Evolutionary conservation across 768 basidiomycete genomes (phyloP), one percentile per base, ranked within the genome.

Genomic region (Nidularia sp.): DNA sequence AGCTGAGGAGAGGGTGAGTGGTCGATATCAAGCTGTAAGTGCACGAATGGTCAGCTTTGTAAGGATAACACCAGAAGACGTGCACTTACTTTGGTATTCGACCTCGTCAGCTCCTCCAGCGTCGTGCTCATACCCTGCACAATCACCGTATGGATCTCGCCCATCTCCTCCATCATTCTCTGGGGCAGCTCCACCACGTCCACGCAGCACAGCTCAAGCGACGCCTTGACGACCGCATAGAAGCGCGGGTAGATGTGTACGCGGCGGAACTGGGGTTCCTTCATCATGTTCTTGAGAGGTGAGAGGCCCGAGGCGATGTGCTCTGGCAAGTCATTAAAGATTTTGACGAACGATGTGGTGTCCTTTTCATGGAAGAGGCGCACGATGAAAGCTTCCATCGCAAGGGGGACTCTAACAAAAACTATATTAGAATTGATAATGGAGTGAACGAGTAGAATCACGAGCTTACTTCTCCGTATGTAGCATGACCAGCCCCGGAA

Each of bases 171-270:
- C 0, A 91, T 89, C 68, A 99, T 74, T 13, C 82, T 79, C 64
- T 96, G 94, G 46, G 90, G 86, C 13, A 99, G 71, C 65, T 99
- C 94, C 29, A 98, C 77, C 13, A 98, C 92, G 62, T 98, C 95
- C 2, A 94, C 93, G 58, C 84, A 80, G 50, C 93, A 83, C 45
- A 85, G 80, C 58, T 90, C 87, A 1, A 98, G 80, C 2, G 87
- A 85, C 36, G 82, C 75, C 60, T 94, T 91, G 51, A 99, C 85
- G 1, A 84, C 82, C 62, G 91, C 88, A 59, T 98, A 94, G 62
- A 98, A 99, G 34, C 95, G 79, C 15, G 97, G 97, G 70, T 90
- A 97, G 10, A 99, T 86, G 61, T 92, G 85, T 5, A 94, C 93
- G n/a, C 77, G 84, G 18, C 90, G 81, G 45, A 98, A 72, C 57